Conservation (phyloP, 306 rosid species). For the Pterocarpus macrocarpus region DNA sequence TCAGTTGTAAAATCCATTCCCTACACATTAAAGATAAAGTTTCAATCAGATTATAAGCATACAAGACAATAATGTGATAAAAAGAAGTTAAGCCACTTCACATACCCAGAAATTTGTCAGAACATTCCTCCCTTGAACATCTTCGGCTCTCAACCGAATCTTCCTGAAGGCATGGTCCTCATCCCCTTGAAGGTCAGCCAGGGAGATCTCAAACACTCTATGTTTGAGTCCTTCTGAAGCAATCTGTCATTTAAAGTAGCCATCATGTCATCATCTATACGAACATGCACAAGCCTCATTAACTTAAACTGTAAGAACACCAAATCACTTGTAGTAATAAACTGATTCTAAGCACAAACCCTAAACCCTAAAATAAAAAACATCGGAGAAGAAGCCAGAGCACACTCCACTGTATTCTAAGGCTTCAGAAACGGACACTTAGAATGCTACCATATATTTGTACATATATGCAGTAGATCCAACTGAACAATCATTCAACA, state of each 20-base stretch:
- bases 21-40: conserved; percentile 38
- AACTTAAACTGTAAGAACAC: background rate
- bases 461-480: background rate
- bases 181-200: conserved; percentile 95
- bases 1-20: conserved; percentile 95
- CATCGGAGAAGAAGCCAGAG: background rate
- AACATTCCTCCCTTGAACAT: conserved; percentile 90
- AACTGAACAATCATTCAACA: background rate
- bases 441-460: background rate
- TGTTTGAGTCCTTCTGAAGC: conserved; percentile 99
- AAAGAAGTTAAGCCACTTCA: background rate
- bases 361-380: background rate
- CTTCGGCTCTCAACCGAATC: conserved; percentile 95
- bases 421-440: background rate
- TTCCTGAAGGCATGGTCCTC: conserved; percentile 95
- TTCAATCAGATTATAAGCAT: background rate
- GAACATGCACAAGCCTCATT: background rate
- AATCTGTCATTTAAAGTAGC: conserved; percentile 59
- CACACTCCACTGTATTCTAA: background rate
- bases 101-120: conserved; percentile 95
- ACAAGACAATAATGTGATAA: background rate
- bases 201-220: conserved; percentile 87
- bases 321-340: background rate
- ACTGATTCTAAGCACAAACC: background rate
- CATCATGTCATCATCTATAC: background rate